Evolutionary conservation across 163 green algal species (phyloP).

Genomic region (Trebouxiophyceae sp.): DNA sequence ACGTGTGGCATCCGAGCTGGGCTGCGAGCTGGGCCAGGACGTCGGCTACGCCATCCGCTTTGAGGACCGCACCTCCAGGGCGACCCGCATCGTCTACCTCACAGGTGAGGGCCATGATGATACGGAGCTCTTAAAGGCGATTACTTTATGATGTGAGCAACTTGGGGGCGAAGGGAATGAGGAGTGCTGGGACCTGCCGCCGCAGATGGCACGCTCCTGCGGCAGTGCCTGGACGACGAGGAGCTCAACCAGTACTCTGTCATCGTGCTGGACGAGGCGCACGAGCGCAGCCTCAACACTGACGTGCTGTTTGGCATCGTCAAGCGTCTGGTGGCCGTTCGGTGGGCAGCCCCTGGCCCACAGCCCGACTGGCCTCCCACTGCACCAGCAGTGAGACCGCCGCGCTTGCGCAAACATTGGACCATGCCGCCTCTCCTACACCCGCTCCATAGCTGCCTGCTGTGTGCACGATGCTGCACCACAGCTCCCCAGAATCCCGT

Average conservation of each 20-base stretch:
- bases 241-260: slow-evolving; percentile 65
- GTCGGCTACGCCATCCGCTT: slow-evolving; percentile 85
- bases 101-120: too few species aligned
- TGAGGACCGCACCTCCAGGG: slow-evolving; percentile 60
- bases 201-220: slow-evolving; percentile 76
- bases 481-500: not conserved
- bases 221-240: slow-evolving; percentile 71
- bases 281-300: slow-evolving; percentile 93
- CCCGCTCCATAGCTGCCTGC: too few species aligned
- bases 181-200: not conserved
- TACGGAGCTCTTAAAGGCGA: too few species aligned
- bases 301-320: slow-evolving; percentile 94
- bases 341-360: too few species aligned
- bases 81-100: slow-evolving; percentile 81
- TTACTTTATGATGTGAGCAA: not conserved
- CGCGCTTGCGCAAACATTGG: too few species aligned
- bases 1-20: slow-evolving; percentile 68
- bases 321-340: slow-evolving; percentile 62
- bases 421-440: too few species aligned
- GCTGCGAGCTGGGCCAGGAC: slow-evolving; percentile 54
- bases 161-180: not conserved
- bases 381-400: too few species aligned
- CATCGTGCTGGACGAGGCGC: slow-evolving; percentile 93
- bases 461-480: not conserved
- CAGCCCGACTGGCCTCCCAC: too few species aligned